These are phyloP conservation scores for Hanseniaspora uvarum DNA, from an alignment of 1,139 yeast species.

Conservation along the genomic window DNA sequence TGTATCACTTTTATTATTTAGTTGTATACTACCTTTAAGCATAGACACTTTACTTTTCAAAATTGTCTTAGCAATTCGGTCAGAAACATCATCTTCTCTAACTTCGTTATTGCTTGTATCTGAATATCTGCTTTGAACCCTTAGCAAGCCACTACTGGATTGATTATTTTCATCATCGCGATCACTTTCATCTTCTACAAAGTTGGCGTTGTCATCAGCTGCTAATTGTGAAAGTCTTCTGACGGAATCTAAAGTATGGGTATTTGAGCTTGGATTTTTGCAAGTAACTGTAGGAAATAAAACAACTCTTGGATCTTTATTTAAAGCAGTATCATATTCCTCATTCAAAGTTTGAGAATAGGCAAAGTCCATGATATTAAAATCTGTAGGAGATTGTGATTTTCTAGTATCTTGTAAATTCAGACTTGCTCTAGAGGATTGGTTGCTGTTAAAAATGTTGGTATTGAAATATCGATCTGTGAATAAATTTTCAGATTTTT, in stretches of 20 bases:
- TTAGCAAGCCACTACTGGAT: background rate
- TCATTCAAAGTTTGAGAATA: background rate
- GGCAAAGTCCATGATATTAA: background rate
- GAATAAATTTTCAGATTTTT: background rate
- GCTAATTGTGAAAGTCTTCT: background rate
- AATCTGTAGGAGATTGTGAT: background rate
- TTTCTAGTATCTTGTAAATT: background rate
- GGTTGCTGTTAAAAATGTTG: background rate
- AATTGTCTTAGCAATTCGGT: no score
- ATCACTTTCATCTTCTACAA: background rate
- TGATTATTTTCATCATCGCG: background rate
- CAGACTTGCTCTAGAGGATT: background rate
- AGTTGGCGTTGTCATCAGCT: background rate
- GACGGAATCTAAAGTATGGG: background rate
- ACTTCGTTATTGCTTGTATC: background rate
- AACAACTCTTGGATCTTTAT: conserved; percentile 6
- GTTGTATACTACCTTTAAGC: conserved; percentile 1
- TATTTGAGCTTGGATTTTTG: conserved; percentile 12
- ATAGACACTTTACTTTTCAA: background rate
- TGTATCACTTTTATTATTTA: background rate
- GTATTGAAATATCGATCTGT: background rate
- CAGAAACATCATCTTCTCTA: background rate
- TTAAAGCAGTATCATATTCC: conserved; percentile 4
- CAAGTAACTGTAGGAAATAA: conserved; percentile 7
- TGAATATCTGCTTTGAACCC: background rate